A percentile compares a stretch with the other conserved stretches of the same genome.
These are phyloP conservation scores for Lachnum nothofagi DNA, from an alignment of 2,329 filamentous ascomycete species.

Conservation along the genomic window DNA sequence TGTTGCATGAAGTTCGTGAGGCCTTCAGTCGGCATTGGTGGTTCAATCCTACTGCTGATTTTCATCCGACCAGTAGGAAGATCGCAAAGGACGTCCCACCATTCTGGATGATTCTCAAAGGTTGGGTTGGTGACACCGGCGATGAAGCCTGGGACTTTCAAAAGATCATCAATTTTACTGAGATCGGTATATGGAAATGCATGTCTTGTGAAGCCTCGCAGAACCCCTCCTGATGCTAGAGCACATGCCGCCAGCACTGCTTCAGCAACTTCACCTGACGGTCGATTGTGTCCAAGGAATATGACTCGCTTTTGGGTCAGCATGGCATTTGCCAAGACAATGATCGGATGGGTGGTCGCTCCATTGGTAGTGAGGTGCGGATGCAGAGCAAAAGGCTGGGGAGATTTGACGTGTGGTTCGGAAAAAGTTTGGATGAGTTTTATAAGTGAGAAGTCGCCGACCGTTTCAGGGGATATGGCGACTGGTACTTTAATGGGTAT, in stretches of 20 bases:
- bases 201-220: conserved; percentile 89
- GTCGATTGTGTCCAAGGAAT: conserved; percentile 90
- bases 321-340: conserved; percentile 89
- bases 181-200: conserved; percentile 98
- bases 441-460: conserved; percentile 94
- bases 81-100: conserved; percentile 97
- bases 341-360: conserved; percentile 83
- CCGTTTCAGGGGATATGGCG: conserved; percentile 87
- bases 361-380: conserved; percentile 92
- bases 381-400: conserved; percentile 80
- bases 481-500: conserved; percentile 96
- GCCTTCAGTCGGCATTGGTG: conserved; percentile 76
- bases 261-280: conserved; percentile 92
- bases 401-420: conserved; percentile 71
- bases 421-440: conserved; percentile 96
- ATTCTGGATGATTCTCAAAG: conserved; percentile 89
- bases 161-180: conserved; percentile 92
- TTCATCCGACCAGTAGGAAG: conserved; percentile 87
- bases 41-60: conserved; percentile 83
- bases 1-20: conserved; percentile 83
- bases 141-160: conserved; percentile 95
- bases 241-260: conserved; percentile 97
- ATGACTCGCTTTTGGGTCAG: conserved; percentile 95
- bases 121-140: conserved; percentile 96
- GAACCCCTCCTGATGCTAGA: conserved; percentile 82